These are phyloP conservation scores for Phaffomyces opuntiae DNA, from an alignment of 805 yeast species.

Conservation along the genomic window DNA sequence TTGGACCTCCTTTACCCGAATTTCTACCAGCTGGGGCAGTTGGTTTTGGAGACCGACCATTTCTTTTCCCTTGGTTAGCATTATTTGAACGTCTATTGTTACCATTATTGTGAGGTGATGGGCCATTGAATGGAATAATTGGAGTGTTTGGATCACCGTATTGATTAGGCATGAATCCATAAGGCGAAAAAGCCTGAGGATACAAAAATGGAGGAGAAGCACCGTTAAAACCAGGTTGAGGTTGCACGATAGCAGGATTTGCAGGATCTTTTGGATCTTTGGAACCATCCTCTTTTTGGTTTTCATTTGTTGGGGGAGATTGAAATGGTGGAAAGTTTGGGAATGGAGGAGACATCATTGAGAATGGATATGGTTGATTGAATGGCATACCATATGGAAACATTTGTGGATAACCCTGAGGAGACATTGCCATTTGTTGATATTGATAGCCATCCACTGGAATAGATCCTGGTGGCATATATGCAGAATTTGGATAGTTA, in stretches of 20 bases:
- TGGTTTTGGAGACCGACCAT: conserved; percentile 20
- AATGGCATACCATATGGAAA: conserved; percentile 31
- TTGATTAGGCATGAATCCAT: conserved; percentile 21
- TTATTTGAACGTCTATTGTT: background rate
- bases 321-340: conserved; percentile 9
- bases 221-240: conserved; percentile 2
- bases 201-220: conserved; percentile 19
- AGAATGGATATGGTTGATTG: conserved; percentile 28
- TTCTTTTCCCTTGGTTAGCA: conserved; percentile 8
- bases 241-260: conserved; percentile 1
- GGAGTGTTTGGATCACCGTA: conserved; percentile 8
- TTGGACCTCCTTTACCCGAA: conserved; percentile 15
- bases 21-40: conserved; percentile 18
- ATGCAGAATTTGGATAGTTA: background rate
- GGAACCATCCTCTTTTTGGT: background rate
- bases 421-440: conserved; percentile 9
- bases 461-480: background rate
- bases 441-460: conserved; percentile 1
- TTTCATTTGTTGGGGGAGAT: background rate
- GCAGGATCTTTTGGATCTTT: background rate
- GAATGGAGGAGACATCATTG: conserved; percentile 23
- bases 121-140: conserved; percentile 4
- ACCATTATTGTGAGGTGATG: conserved; percentile 3
- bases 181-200: conserved; percentile 24
- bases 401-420: conserved; percentile 23